Conservation (phyloP, 2,329 filamentous ascomycete species). For the Didymosphaeria variabile region DNA sequence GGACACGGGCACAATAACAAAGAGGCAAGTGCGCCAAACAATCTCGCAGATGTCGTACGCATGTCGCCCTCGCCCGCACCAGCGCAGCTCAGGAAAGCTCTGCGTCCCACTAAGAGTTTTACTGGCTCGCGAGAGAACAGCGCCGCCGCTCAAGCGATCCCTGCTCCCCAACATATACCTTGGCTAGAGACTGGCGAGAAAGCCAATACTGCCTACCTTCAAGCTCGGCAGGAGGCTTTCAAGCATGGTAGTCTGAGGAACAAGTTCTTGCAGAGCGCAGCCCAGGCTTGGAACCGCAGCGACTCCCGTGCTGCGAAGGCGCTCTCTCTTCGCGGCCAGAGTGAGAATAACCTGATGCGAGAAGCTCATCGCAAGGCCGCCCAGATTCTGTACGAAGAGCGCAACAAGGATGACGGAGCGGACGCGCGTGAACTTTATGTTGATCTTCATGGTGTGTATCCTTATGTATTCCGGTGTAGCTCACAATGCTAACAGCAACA, state of each 20-base stretch:
- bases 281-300: conserved; percentile 98
- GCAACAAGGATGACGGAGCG: conserved; percentile 73
- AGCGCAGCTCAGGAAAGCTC: conserved; percentile 65
- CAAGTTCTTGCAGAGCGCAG: conserved; percentile 95
- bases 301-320: conserved; percentile 96
- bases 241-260: conserved; percentile 96
- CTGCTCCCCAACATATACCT: conserved; percentile 88
- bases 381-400: conserved; percentile 88
- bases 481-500: conserved; percentile 27
- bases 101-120: conserved; percentile 72
- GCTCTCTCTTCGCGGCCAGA: conserved; percentile 90
- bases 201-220: conserved; percentile 93
- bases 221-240: conserved; percentile 93
- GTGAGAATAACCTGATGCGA: conserved; percentile 96
- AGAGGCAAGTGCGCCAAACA: conserved; percentile 67
- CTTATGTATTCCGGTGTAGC: not conserved
- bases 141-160: conserved; percentile 81
- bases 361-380: conserved; percentile 96
- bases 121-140: conserved; percentile 78
- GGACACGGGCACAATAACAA: conserved; percentile 73
- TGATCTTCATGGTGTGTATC: conserved; percentile 76
- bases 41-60: conserved; percentile 91
- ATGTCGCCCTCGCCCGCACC: conserved; percentile 89
- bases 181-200: conserved; percentile 94
- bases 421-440: conserved; percentile 81